phyloP scores from a whole-genome alignment of 108 stramenopile genomes.

The Cyclotella baltica region DNA sequence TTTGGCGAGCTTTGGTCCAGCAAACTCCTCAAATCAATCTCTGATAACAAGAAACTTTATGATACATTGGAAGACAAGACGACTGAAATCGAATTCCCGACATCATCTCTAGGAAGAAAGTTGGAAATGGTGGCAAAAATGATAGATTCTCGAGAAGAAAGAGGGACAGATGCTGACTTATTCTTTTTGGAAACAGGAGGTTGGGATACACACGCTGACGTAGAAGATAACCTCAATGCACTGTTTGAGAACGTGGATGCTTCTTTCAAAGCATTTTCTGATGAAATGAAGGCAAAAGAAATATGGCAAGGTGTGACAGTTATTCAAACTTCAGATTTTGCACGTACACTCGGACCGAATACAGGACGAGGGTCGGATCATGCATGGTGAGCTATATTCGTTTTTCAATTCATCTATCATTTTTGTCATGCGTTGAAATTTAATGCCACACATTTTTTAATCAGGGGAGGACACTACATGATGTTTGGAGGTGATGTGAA shows the following conservation, averaged over 20 bases:
- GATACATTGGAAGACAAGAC: slow-evolving; percentile 20
- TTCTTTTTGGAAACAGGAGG: slow-evolving; percentile 68
- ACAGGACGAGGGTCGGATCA: slow-evolving; percentile 60
- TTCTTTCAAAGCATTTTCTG: slow-evolving; percentile 55
- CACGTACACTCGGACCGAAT: slow-evolving; percentile 59
- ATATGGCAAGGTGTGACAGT: slow-evolving; percentile 68
- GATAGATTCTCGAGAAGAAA: slow-evolving; percentile 51
- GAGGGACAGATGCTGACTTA: slow-evolving; percentile 61
- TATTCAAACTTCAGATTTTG: slow-evolving; percentile 76
- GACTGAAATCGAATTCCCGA: slow-evolving; percentile 23
- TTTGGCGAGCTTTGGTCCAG: slow-evolving; percentile 67
- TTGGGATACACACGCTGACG: slow-evolving; percentile 67
- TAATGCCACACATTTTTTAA: no score
- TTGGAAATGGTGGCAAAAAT: slow-evolving; percentile 58
- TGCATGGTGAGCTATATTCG: slow-evolving; percentile 35
- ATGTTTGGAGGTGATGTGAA: slow-evolving; percentile 57
- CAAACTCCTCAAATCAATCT: slow-evolving; percentile 41
- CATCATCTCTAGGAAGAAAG: slow-evolving; percentile 31
- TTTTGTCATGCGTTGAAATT: neutral
- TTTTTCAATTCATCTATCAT: neutral
- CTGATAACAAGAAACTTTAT: slow-evolving; percentile 42
- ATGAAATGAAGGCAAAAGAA: slow-evolving; percentile 61
- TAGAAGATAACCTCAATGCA: slow-evolving; percentile 27
- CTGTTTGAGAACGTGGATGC: slow-evolving; percentile 56
- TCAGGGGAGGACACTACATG: slow-evolving; percentile 60